Percentiles rank a stretch among this genome's conserved stretches.
These are phyloP conservation scores for Volvox carteri DNA, from an alignment of 163 green algal species.

Conservation along the genomic window DNA sequence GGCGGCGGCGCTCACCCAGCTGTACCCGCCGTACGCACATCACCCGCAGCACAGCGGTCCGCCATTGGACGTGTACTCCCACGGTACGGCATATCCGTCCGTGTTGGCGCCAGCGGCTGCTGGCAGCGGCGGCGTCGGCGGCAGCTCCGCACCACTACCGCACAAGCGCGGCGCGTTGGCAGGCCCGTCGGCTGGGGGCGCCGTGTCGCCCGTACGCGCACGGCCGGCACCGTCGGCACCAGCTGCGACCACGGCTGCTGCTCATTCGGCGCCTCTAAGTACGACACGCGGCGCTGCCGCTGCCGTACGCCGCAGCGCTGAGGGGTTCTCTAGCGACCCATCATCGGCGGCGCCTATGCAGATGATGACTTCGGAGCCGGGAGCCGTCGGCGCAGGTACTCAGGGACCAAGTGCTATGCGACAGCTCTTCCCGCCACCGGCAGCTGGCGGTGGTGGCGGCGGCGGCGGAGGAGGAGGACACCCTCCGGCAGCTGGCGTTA, in stretches of 20 bases:
- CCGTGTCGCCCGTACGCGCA: background rate
- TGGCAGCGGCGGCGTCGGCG: background rate
- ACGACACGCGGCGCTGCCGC: background rate
- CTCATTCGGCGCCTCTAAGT: background rate
- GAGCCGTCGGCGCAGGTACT: background rate
- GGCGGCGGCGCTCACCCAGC: background rate
- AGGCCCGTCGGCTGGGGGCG: background rate
- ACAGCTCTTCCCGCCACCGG: slow-evolving; percentile 21
- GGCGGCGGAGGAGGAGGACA: background rate
- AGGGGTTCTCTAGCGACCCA: background rate
- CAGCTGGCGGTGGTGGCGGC: background rate
- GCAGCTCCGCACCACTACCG: background rate
- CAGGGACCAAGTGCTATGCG: slow-evolving; percentile 25
- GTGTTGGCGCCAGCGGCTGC: background rate
- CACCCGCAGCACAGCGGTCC: background rate
- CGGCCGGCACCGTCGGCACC: slow-evolving; percentile 23
- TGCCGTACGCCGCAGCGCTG: background rate
- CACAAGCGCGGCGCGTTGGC: slow-evolving; percentile 27
- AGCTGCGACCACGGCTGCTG: background rate
- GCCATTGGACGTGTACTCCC: background rate
- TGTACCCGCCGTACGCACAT: background rate
- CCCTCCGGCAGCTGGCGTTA: background rate
- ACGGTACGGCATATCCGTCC: background rate
- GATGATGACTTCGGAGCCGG: background rate
- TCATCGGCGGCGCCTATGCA: background rate